These are phyloP conservation scores for Thozetella sp. DNA, from an alignment of 495 filamentous ascomycete species.

Conservation along the genomic window DNA sequence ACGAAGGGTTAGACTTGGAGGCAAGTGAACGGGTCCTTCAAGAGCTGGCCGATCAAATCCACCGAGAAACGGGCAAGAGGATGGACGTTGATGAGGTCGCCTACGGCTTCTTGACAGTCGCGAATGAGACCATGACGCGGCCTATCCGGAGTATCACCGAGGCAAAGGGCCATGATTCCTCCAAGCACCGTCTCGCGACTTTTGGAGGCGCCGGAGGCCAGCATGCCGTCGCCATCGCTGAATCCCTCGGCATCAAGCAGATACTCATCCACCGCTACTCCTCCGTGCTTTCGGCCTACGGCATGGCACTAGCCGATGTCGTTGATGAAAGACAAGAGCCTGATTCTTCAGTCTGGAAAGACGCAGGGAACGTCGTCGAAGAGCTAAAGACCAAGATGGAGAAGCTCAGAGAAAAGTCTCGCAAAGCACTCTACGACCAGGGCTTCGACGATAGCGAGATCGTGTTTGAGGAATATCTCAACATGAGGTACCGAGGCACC, in stretches of 20 bases:
- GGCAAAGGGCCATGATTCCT: constrained; percentile 90
- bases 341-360: constrained; percentile 77
- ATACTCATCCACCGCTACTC: constrained; percentile 92
- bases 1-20: constrained; percentile 80
- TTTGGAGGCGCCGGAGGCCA: constrained; percentile 97
- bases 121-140: constrained; percentile 94
- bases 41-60: constrained; percentile 78
- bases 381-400: constrained; percentile 59
- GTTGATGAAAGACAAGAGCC: constrained; percentile 93
- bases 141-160: constrained; percentile 93
- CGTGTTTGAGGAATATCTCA: constrained; percentile 84
- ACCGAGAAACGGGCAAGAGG: constrained; percentile 64
- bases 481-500: constrained; percentile 86
- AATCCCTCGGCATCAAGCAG: constrained; percentile 81
- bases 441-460: constrained; percentile 75
- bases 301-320: constrained; percentile 95
- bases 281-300: constrained; percentile 93
- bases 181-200: constrained; percentile 83
- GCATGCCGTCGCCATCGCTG: constrained; percentile 94
- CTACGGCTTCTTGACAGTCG: constrained; percentile 87
- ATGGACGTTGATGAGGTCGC: constrained; percentile 90
- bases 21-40: constrained; percentile 77
- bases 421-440: constrained; percentile 64
- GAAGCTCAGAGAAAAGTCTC: constrained; percentile 69
- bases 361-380: constrained; percentile 50